A percentile compares a stretch with the other conserved stretches of the same genome.
Conservation (phyloP, 2,329 filamentous ascomycete genomes). For the Apiospora rasikravindrae region DNA sequence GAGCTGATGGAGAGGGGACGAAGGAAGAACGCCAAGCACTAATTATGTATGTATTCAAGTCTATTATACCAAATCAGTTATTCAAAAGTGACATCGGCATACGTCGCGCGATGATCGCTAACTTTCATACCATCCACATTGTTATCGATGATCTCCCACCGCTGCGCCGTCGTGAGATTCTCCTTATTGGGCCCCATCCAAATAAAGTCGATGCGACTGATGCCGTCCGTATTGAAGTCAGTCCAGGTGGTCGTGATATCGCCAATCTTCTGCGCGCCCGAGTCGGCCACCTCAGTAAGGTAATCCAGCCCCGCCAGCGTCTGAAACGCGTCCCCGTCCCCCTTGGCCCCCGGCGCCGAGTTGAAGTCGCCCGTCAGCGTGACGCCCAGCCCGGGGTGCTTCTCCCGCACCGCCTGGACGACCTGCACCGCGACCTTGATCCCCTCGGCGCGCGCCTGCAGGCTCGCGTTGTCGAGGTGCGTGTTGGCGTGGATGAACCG, state of each 20-base stretch:
- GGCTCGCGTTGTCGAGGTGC: conserved; percentile 70
- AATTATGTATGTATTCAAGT: not conserved
- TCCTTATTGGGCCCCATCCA: conserved; percentile 54
- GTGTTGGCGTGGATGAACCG: conserved; percentile 68
- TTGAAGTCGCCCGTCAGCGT: conserved; percentile 75
- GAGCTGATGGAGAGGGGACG: not conserved
- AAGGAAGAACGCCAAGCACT: not conserved
- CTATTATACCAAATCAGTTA: not conserved
- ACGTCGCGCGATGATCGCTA: conserved; percentile 71
- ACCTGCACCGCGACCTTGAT: conserved; percentile 57
- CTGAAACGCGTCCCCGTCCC: conserved; percentile 60
- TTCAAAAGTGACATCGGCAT: conserved; percentile 56
- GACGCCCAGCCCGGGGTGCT: conserved; percentile 51
- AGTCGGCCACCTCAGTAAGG: conserved; percentile 52
- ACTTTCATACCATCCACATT: conserved; percentile 68
- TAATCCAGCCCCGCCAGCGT: conserved; percentile 33
- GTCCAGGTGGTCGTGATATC: conserved; percentile 63
- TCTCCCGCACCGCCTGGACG: conserved; percentile 52
- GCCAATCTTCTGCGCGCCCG: conserved; percentile 34
- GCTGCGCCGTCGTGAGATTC: conserved; percentile 22
- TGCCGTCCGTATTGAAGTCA: conserved; percentile 56
- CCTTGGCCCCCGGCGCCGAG: conserved; percentile 55
- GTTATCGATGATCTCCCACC: conserved; percentile 60
- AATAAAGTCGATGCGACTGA: conserved; percentile 67
- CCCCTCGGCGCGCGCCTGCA: conserved; percentile 59